Base-by-base conservation (phyloP, 23 red algal genomes). In the Rhodosorus marinus region DNA sequence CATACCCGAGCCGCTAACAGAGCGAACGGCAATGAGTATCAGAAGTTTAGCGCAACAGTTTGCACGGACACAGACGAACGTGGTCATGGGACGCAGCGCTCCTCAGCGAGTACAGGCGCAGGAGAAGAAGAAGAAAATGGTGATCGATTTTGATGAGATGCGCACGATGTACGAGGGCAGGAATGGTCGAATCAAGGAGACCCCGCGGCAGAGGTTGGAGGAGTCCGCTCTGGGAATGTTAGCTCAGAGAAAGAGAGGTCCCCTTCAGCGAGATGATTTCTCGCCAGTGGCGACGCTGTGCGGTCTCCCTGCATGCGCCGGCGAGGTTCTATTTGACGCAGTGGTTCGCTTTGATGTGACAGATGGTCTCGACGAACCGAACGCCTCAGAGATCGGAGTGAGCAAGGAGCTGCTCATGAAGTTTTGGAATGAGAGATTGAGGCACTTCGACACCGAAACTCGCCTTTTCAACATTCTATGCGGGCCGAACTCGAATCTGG, bases 401-500 rank as follows among this genome's bases (percentile, higher is more conserved):
- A 32, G 52, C 2, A 27, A 56, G 4, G 57, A 62, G 15, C 31
- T 35, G 9, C 24, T 62, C 29, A 15, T 42, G 33, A 9, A 14
- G 31, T 62, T 62, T 62, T 62, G 57, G 57, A 24, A 20, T 35
- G 57, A 62, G 20, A 20, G 49, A 15, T 22, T 62, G 29, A 20
- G 24, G 20, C 14, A 36, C 20, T 42, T 24, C 1, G 32, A 62
- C 32, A 42, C 15, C 5, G 57, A 62, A 42, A 24, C 29, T 19
- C 26, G 57, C 14, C 52, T 57, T 4, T 57, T 57, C 7, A 57
- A 57, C 52, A 6, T 57, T 11, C 26, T 57, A 17, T 23, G 52
- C 5, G 52, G 20, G 0, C 19, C 52, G 27, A 3, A 15, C 26
- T 34, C 47, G 1, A 26, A 22, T 22, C 6, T 26, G 2, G 47